phyloP scores from a whole-genome alignment of 495 filamentous ascomycete species.

The Ramalina intermedia region DNA sequence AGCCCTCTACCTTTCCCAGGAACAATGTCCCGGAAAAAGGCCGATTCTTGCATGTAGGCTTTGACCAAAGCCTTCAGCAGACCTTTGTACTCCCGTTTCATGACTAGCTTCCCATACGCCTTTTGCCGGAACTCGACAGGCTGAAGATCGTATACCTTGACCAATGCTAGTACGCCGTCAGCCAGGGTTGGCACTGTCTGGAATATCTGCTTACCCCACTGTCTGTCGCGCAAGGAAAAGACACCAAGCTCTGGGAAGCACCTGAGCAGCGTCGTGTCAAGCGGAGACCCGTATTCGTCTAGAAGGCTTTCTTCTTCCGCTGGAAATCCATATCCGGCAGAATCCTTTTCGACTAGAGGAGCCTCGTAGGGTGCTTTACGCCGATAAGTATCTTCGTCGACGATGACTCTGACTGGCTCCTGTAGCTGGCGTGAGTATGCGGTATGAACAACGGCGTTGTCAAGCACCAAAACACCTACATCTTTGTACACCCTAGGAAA shows the following conservation, averaged over 20 bases:
- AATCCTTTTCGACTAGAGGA: background rate
- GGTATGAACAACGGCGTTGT: background rate
- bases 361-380: slow-evolving; percentile 1
- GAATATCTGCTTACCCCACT: slow-evolving; percentile 4
- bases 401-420: slow-evolving; percentile 9
- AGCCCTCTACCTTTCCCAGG: slow-evolving; percentile 12
- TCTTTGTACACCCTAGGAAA: slow-evolving; percentile 11
- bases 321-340: slow-evolving; percentile 7
- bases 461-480: background rate
- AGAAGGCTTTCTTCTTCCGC: slow-evolving; percentile 6
- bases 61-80: slow-evolving; percentile 12
- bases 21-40: slow-evolving; percentile 10
- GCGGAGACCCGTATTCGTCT: slow-evolving; percentile 3
- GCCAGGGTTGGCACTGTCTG: too few relatives aligned
- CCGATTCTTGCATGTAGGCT: slow-evolving; percentile 1
- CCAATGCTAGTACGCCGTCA: slow-evolving; percentile 1
- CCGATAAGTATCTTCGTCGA: slow-evolving; percentile 9
- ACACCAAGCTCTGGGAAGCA: slow-evolving; percentile 12
- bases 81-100: slow-evolving; percentile 12
- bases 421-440: background rate
- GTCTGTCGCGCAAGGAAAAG: slow-evolving; percentile 10
- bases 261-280: slow-evolving; percentile 5
- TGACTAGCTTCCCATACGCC: slow-evolving; percentile 11
- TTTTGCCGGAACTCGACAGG: slow-evolving; percentile 8
- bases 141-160: slow-evolving; percentile 12